Evolutionary conservation across 768 basidiomycete genomes (phyloP).

Genomic region (Lactarius deliciosus): DNA sequence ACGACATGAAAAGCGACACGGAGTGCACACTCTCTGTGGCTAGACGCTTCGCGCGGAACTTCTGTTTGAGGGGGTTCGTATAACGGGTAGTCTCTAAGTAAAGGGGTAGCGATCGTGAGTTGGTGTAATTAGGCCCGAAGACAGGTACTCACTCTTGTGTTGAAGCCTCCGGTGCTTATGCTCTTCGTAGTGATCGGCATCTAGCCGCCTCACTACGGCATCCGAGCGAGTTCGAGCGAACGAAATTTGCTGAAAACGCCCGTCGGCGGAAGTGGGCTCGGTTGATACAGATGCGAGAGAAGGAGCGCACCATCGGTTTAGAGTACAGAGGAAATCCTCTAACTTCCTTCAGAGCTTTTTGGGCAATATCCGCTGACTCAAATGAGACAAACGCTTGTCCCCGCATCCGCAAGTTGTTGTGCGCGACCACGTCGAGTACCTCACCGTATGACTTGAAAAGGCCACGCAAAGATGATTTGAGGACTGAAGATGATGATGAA

Average conservation of each 20-base stretch:
- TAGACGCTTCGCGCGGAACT: slow-evolving; percentile 76
- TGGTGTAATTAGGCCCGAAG: slow-evolving; percentile 6
- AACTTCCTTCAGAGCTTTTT: slow-evolving; percentile 90
- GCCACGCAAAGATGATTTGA: slow-evolving; percentile 83
- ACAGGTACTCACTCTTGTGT: slow-evolving; percentile 70
- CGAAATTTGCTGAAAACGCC: slow-evolving; percentile 75
- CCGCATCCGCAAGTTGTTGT: slow-evolving; percentile 92
- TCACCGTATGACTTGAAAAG: slow-evolving; percentile 94
- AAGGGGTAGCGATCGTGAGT: slow-evolving; percentile 7
- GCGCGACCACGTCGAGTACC: slow-evolving; percentile 93
- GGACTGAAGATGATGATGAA: slow-evolving; percentile 49
- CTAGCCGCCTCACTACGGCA: slow-evolving; percentile 77
- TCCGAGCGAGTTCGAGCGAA: slow-evolving; percentile 90
- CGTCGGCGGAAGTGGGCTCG: slow-evolving; percentile 2
- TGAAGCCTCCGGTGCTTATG: slow-evolving; percentile 75
- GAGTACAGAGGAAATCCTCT: slow-evolving; percentile 92
- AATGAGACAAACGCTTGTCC: slow-evolving; percentile 99
- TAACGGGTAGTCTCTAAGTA: slow-evolving; percentile 72
- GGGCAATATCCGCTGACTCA: slow-evolving; percentile 74
- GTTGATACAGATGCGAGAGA: neutral
- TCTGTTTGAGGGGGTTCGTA: slow-evolving; percentile 87
- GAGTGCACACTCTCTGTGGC: slow-evolving; percentile 68
- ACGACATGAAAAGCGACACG: slow-evolving; percentile 13
- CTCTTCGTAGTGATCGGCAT: slow-evolving; percentile 62
- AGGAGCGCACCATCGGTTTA: slow-evolving; percentile 81